These are phyloP conservation scores for Parsonsia alboflavescens DNA, from an alignment of 257 asterid genomes.

Conservation along the genomic window DNA sequence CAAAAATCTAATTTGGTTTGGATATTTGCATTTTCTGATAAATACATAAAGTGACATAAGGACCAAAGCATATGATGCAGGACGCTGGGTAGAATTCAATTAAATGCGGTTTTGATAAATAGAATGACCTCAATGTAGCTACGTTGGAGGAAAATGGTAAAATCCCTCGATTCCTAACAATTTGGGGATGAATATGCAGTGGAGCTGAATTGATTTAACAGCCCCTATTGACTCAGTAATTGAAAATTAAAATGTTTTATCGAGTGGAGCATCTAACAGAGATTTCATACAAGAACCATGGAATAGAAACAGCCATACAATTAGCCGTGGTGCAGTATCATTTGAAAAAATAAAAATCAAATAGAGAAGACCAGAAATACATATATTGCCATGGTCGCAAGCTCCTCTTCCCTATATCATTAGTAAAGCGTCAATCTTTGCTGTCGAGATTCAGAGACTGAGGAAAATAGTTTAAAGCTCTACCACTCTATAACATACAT, in stretches of 20 bases:
- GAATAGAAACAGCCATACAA: background rate
- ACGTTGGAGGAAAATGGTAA: background rate
- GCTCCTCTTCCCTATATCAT: background rate
- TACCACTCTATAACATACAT: background rate
- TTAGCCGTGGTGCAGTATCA: background rate
- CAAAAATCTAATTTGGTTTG: background rate
- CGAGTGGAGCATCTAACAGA: background rate
- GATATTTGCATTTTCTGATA: background rate
- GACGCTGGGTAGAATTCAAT: background rate
- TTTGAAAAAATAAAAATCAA: background rate
- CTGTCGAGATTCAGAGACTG: background rate
- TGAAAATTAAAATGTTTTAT: background rate
- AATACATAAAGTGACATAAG: background rate
- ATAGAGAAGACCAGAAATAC: background rate
- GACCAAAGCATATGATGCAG: background rate
- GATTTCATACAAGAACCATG: background rate
- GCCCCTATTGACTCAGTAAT: background rate
- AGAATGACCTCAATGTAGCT: background rate
- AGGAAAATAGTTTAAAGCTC: background rate
- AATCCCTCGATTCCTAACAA: background rate
- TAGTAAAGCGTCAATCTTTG: background rate
- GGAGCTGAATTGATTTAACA: background rate
- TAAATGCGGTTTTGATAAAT: background rate
- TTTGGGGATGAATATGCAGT: background rate
- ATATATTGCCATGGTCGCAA: background rate